A percentile compares a stretch with the other conserved stretches of the same genome.
Evolutionary conservation across 1,139 yeast genomes (phyloP).

Genomic region (Yarrowia galli): DNA sequence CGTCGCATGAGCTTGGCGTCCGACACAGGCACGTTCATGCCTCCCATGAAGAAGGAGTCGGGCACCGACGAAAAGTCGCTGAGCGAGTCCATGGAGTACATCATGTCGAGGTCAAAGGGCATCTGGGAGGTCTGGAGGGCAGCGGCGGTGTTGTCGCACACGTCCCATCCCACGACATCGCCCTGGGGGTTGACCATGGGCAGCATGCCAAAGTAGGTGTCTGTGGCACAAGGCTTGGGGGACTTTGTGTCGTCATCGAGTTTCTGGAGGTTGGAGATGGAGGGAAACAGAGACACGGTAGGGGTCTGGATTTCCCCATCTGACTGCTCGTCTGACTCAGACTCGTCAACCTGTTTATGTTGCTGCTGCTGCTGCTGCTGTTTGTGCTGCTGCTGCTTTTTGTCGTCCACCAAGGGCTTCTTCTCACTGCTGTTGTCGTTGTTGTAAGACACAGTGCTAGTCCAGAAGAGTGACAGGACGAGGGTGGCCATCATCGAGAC

Average conservation of each 20-base stretch:
- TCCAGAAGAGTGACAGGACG: conserved; percentile 18
- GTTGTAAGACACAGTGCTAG: neutral
- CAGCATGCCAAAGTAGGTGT: conserved; percentile 44
- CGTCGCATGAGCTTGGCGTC: conserved; percentile 33
- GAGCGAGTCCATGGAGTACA: conserved; percentile 36
- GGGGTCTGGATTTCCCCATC: conserved; percentile 28
- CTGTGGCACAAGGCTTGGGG: conserved; percentile 47
- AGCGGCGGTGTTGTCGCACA: conserved; percentile 37
- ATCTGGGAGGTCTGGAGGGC: conserved; percentile 16
- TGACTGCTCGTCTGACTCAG: conserved; percentile 24
- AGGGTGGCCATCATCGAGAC: conserved; percentile 23
- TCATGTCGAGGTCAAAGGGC: conserved; percentile 35
- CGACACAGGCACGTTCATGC: conserved; percentile 7
- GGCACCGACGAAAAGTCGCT: conserved; percentile 23
- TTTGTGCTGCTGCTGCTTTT: neutral
- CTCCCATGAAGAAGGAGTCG: conserved; percentile 30
- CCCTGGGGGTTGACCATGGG: conserved; percentile 45
- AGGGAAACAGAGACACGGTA: conserved; percentile 27
- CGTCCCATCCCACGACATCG: conserved; percentile 46
- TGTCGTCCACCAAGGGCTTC: neutral
- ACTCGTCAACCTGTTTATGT: neutral
- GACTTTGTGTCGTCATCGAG: conserved; percentile 39
- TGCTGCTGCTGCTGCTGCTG: neutral
- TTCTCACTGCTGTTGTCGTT: neutral
- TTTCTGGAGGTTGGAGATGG: conserved; percentile 25